Evolutionary conservation across 257 asterid genomes (phyloP).

Genomic region (Solanum microdontum): DNA sequence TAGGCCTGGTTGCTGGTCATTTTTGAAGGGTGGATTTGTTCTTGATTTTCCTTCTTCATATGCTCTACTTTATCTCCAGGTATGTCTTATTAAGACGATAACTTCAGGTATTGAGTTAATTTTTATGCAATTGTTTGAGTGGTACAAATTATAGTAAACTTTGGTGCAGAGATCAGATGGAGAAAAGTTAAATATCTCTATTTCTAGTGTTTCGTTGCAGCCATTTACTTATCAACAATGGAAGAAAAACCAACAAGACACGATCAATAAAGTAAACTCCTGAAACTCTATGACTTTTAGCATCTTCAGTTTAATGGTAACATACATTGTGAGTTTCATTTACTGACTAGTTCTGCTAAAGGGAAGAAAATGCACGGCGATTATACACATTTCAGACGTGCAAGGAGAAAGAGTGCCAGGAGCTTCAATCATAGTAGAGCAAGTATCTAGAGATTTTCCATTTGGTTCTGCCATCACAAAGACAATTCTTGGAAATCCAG

Average conservation of each 20-base stretch:
- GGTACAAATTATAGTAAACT: neutral
- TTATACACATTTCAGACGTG: constrained; percentile 23
- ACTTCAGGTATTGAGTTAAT: neutral
- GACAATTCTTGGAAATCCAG: constrained; percentile 24
- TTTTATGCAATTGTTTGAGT: neutral
- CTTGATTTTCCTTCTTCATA: neutral
- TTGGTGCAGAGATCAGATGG: constrained; percentile 1
- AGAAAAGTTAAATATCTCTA: neutral
- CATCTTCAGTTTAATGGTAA: neutral
- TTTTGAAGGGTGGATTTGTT: constrained; percentile 6
- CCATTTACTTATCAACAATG: neutral
- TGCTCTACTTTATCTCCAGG: neutral
- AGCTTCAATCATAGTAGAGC: constrained; percentile 16
- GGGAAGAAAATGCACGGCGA: constrained; percentile 29
- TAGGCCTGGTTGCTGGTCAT: neutral
- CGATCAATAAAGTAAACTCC: neutral
- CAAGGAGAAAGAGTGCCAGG: constrained; percentile 19
- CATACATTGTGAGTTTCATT: no score
- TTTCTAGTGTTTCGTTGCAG: neutral
- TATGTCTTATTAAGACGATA: neutral
- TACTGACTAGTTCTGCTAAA: neutral
- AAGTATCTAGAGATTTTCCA: constrained; percentile 32
- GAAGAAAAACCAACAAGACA: neutral
- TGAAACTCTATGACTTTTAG: neutral
- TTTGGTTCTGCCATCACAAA: constrained; percentile 40